These are phyloP conservation scores for Metarhizium humberi DNA, from an alignment of 2,329 filamentous ascomycete genomes.

Conservation along the genomic window DNA sequence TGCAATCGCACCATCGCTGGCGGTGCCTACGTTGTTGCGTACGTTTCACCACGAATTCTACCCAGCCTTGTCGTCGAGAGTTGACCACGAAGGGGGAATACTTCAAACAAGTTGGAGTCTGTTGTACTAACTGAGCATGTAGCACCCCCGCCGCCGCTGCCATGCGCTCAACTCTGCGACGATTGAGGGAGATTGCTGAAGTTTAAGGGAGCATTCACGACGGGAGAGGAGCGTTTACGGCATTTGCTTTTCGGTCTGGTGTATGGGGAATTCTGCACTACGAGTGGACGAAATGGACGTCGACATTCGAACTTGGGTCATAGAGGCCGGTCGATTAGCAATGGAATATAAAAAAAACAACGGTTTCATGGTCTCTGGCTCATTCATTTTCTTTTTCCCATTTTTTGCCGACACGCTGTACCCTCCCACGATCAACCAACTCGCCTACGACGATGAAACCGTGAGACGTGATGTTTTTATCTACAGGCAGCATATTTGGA, in stretches of 20 bases:
- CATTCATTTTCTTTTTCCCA: background rate
- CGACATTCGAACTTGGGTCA: constrained; percentile 30
- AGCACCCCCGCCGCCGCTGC: constrained; percentile 89
- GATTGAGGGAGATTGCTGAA: constrained; percentile 95
- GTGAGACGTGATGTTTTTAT: too few species aligned
- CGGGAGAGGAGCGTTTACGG: constrained; percentile 25
- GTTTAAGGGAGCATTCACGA: constrained; percentile 50
- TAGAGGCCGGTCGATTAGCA: constrained; percentile 34
- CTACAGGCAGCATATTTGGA: too few species aligned
- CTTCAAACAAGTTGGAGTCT: background rate
- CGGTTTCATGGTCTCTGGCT: constrained; percentile 26
- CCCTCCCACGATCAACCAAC: background rate
- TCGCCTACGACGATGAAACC: background rate
- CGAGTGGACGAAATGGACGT: constrained; percentile 32
- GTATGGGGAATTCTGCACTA: constrained; percentile 35
- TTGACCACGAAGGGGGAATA: background rate
- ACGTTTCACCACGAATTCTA: constrained; percentile 40
- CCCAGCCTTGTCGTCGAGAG: background rate
- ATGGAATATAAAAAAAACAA: constrained; percentile 23
- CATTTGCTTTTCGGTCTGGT: constrained; percentile 38
- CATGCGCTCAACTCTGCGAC: constrained; percentile 91
- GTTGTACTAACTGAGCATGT: constrained; percentile 4
- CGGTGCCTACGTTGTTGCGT: constrained; percentile 94
- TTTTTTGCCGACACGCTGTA: too few species aligned
- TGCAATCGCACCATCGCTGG: constrained; percentile 73